These are phyloP conservation scores for Terana coerulea DNA, from an alignment of 768 basidiomycete species.

Conservation along the genomic window DNA sequence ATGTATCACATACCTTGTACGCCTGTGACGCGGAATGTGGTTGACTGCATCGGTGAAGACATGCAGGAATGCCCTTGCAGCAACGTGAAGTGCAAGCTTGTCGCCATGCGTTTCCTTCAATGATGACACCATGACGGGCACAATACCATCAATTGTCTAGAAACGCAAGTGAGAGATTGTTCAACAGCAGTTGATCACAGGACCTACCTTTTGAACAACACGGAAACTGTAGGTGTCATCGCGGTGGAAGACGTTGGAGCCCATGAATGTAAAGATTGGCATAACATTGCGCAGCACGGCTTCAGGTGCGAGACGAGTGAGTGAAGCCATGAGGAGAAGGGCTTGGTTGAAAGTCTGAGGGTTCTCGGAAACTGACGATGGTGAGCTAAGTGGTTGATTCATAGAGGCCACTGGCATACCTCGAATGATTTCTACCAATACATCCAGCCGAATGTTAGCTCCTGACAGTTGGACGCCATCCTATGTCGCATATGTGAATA, in stretches of 20 bases:
- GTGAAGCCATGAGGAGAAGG: constrained; percentile 76
- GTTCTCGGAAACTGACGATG: constrained; percentile 72
- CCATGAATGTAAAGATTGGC: constrained; percentile 99
- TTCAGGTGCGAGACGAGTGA: constrained; percentile 83
- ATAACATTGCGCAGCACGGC: constrained; percentile 93
- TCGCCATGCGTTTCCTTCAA: constrained; percentile 54
- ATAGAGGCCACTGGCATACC: constrained; percentile 37
- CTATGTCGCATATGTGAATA: background rate
- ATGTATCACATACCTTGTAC: constrained; percentile 63
- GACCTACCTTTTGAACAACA: constrained; percentile 83
- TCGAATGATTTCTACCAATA: constrained; percentile 84
- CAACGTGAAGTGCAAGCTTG: constrained; percentile 60
- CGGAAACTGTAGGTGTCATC: constrained; percentile 95
- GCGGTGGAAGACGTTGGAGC: constrained; percentile 94
- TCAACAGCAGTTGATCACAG: background rate
- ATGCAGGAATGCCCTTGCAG: constrained; percentile 75
- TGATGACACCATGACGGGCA: constrained; percentile 88
- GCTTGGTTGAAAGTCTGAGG: constrained; percentile 96
- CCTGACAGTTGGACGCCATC: constrained; percentile 23
- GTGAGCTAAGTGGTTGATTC: background rate
- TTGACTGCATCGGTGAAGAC: constrained; percentile 92
- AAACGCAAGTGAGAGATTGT: background rate
- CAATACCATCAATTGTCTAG: constrained; percentile 89
- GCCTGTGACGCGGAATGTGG: constrained; percentile 90
- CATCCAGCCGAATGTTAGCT: constrained; percentile 70